phyloP scores from a whole-genome alignment of 2,329 filamentous ascomycete species.

The Sclerotinia minor region DNA sequence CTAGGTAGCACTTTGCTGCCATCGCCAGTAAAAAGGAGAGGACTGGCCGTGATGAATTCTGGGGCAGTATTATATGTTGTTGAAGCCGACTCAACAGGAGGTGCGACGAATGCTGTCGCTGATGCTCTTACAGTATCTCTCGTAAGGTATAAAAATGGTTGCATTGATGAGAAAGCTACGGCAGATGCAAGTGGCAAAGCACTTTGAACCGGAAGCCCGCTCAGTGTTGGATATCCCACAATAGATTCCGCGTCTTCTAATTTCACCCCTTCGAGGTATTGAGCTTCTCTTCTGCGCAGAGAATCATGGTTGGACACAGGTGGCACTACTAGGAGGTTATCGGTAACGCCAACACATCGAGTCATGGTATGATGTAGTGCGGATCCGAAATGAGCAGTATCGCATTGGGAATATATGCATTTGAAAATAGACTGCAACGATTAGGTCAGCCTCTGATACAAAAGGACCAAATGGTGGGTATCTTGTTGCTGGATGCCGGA shows the following conservation, averaged over 20 bases:
- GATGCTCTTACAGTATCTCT: slow-evolving; percentile 15
- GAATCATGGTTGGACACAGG: slow-evolving; percentile 38
- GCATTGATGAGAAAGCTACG: slow-evolving; percentile 18
- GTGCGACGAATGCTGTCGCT: slow-evolving; percentile 14
- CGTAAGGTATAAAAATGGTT: slow-evolving; percentile 11
- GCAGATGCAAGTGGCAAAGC: slow-evolving; percentile 21
- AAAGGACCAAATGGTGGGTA: background rate
- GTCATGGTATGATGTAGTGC: slow-evolving; percentile 42
- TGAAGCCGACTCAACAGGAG: background rate
- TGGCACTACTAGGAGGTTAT: slow-evolving; percentile 32
- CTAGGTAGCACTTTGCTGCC: slow-evolving; percentile 3
- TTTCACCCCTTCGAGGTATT: slow-evolving; percentile 34
- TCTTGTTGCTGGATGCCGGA: background rate
- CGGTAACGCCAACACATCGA: slow-evolving; percentile 36
- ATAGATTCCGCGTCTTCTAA: slow-evolving; percentile 32
- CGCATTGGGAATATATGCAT: slow-evolving; percentile 44
- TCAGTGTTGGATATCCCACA: slow-evolving; percentile 31
- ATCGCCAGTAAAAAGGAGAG: slow-evolving; percentile 16
- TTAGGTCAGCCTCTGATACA: slow-evolving; percentile 7
- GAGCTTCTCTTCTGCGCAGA: slow-evolving; percentile 39
- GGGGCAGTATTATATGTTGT: slow-evolving; percentile 10
- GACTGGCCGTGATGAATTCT: slow-evolving; percentile 16
- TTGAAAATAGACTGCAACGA: slow-evolving; percentile 41
- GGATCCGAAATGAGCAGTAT: slow-evolving; percentile 40
- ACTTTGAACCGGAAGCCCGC: slow-evolving; percentile 30